Conservation (phyloP, 176 grass and related monocot species). For the Miscanthus lutarioriparius region DNA sequence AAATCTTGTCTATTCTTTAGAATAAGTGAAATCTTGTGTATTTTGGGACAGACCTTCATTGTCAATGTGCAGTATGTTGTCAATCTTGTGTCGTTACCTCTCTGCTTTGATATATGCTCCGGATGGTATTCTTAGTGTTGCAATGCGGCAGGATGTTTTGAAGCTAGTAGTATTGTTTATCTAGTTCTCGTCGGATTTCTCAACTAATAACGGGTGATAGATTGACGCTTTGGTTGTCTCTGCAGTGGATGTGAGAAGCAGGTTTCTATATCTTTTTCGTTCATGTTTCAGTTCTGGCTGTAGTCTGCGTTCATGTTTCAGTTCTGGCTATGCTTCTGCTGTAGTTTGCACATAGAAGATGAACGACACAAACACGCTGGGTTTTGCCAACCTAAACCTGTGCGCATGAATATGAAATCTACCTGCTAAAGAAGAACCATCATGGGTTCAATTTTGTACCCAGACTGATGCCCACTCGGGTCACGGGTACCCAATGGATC, state of each 20-base stretch:
- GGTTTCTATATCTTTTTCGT: neutral
- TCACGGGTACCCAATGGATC: too few relatives aligned
- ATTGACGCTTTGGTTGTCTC: neutral
- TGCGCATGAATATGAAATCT: too few relatives aligned
- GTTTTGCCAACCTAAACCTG: too few relatives aligned
- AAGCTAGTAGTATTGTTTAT: neutral
- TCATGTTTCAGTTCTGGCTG: neutral
- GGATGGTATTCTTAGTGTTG: neutral
- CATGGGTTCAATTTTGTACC: too few relatives aligned
- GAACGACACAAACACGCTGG: too few relatives aligned
- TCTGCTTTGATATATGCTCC: neutral
- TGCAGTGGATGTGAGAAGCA: neutral
- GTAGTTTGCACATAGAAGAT: too few relatives aligned
- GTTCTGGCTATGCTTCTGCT: too few relatives aligned
- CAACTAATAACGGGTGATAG: neutral
- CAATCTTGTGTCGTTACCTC: neutral
- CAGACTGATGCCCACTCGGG: too few relatives aligned
- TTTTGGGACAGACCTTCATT: slow-evolving; percentile 1
- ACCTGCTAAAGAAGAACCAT: too few relatives aligned
- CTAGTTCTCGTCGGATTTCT: neutral
- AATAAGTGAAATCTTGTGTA: slow-evolving; percentile 31
- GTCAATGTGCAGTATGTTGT: slow-evolving; percentile 22
- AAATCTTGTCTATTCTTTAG: slow-evolving; percentile 22
- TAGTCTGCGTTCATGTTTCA: neutral
- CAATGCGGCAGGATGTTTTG: neutral